Conservation (phyloP, 2,329 filamentous ascomycete genomes). For the Arthrocladium fulminans region DNA sequence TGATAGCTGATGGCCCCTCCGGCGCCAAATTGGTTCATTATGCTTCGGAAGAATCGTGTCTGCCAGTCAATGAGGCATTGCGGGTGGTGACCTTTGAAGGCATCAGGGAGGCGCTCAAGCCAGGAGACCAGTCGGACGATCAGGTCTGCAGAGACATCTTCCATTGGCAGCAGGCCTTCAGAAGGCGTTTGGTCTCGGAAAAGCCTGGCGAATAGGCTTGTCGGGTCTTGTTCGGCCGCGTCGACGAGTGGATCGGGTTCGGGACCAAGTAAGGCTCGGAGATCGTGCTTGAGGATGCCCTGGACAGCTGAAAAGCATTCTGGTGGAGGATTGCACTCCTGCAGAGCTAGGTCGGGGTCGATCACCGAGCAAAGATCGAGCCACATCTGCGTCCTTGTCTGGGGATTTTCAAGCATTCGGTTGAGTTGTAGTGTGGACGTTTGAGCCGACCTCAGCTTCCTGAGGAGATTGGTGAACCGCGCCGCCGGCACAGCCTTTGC, state of each 20-base stretch:
- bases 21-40: slow-evolving; percentile 37
- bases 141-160: slow-evolving; percentile 7
- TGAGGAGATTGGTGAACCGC: slow-evolving; percentile 76
- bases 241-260: slow-evolving; percentile 18
- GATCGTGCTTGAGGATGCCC: slow-evolving; percentile 35
- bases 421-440: slow-evolving; percentile 87
- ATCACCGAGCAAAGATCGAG: slow-evolving; percentile 68
- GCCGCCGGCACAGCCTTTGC: slow-evolving; percentile 84
- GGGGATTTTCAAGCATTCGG: slow-evolving; percentile 80
- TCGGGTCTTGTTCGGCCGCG: slow-evolving; percentile 29
- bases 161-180: neutral
- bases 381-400: slow-evolving; percentile 92
- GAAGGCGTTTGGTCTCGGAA: slow-evolving; percentile 12
- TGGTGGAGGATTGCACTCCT: slow-evolving; percentile 47
- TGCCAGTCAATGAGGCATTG: slow-evolving; percentile 39
- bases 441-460: slow-evolving; percentile 83
- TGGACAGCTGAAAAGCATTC: slow-evolving; percentile 36
- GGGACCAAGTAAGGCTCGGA: slow-evolving; percentile 36
- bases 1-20: slow-evolving; percentile 40
- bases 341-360: slow-evolving; percentile 48
- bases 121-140: slow-evolving; percentile 39
- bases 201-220: slow-evolving; percentile 21
- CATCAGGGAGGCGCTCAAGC: slow-evolving; percentile 32
- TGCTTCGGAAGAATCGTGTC: slow-evolving; percentile 35
- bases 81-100: slow-evolving; percentile 34